Conservation (phyloP, 371 early-diverging fungal species). For the Rhizomucor pusillus region DNA sequence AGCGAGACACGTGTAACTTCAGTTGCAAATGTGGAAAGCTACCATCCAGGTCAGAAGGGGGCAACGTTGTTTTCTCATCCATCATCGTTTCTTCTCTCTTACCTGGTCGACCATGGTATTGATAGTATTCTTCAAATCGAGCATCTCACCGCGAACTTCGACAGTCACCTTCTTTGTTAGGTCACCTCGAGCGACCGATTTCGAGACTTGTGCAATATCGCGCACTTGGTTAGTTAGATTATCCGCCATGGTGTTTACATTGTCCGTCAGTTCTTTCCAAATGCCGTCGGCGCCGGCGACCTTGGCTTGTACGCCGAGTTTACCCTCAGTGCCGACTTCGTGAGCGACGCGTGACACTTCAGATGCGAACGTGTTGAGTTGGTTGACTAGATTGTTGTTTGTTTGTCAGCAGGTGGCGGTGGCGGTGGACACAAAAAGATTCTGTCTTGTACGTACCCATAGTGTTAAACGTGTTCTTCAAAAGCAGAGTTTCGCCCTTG, state of each 20-base stretch:
- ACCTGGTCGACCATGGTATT: conserved; percentile 56
- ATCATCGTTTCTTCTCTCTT: too few species aligned
- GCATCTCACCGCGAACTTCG: conserved; percentile 47
- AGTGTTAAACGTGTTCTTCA: conserved; percentile 72
- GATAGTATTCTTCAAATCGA: conserved; percentile 49
- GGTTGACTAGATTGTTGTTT: conserved; percentile 18
- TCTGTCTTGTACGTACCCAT: conserved; percentile 52
- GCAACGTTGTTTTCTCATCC: too few species aligned
- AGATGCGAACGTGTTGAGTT: conserved; percentile 29
- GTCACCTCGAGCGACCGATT: conserved; percentile 47
- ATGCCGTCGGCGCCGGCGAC: conserved; percentile 48
- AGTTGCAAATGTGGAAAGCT: conserved; percentile 47
- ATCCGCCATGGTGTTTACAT: conserved; percentile 41
- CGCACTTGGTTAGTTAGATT: conserved; percentile 52
- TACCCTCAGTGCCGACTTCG: conserved; percentile 36
- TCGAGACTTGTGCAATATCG: conserved; percentile 45
- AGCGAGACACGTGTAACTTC: conserved; percentile 65
- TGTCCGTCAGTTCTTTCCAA: conserved; percentile 60
- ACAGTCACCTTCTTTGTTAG: conserved; percentile 43
- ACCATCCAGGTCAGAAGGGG: conserved; percentile 1
- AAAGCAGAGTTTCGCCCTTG: conserved; percentile 64
- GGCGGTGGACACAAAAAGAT: not conserved
- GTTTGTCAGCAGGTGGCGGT: not conserved
- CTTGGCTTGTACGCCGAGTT: conserved; percentile 27
- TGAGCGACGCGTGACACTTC: conserved; percentile 40